phyloP scores from a whole-genome alignment of 371 early-diverging fungal species.

The Ordospora colligata region DNA sequence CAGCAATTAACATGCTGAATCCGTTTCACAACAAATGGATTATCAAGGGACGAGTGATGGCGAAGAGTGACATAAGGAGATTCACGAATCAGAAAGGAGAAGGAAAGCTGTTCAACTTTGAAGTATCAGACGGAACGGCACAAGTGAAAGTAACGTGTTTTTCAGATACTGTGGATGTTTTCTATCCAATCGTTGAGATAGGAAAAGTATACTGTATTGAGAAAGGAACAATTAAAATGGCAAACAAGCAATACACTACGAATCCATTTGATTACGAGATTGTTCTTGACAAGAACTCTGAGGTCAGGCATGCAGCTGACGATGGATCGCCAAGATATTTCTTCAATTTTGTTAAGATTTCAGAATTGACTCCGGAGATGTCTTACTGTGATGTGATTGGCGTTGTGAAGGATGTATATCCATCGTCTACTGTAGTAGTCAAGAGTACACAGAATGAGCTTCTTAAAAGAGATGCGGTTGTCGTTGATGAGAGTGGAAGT shows the following conservation, averaged over 20 bases:
- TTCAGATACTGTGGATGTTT: slow-evolving; percentile 49
- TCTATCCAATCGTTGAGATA: slow-evolving; percentile 51
- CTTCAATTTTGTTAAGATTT: slow-evolving; percentile 47
- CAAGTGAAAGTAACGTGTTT: slow-evolving; percentile 55
- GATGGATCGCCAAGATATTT: slow-evolving; percentile 24
- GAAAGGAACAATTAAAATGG: slow-evolving; percentile 57
- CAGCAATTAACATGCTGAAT: slow-evolving; percentile 47
- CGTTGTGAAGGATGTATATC: slow-evolving; percentile 45
- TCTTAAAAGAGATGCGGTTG: slow-evolving; percentile 44
- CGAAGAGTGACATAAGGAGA: slow-evolving; percentile 51
- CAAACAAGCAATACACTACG: slow-evolving; percentile 49
- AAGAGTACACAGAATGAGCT: slow-evolving; percentile 43
- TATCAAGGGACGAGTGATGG: slow-evolving; percentile 51
- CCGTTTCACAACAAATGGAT: slow-evolving; percentile 52
- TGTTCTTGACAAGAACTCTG: slow-evolving; percentile 48
- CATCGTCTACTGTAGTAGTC: slow-evolving; percentile 27
- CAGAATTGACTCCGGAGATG: slow-evolving; percentile 13
- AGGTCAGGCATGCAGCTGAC: slow-evolving; percentile 21
- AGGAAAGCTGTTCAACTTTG: slow-evolving; percentile 55
- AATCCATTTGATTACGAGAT: slow-evolving; percentile 57
- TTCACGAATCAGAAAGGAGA: slow-evolving; percentile 50
- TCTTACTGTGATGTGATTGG: slow-evolving; percentile 45
- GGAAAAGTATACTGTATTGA: slow-evolving; percentile 44
- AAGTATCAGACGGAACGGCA: slow-evolving; percentile 46
- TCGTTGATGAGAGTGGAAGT: slow-evolving; percentile 53